phyloP scores from a whole-genome alignment of 1,139 yeast species.

The Protomyces macrosporus region DNA sequence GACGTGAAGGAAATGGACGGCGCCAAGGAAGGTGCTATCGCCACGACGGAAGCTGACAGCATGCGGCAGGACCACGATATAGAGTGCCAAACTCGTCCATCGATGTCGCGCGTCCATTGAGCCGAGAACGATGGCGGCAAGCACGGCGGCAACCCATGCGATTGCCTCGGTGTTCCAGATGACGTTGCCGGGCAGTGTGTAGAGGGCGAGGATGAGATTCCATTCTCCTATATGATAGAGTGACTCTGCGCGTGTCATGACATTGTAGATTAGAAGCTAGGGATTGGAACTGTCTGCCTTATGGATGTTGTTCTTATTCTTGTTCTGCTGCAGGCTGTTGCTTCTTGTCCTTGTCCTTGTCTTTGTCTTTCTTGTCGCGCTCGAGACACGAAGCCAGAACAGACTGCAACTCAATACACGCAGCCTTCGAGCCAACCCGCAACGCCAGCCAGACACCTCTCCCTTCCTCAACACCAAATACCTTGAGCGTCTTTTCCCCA shows the following conservation, averaged over 20 bases:
- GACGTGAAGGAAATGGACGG: neutral
- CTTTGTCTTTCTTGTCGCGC: neutral
- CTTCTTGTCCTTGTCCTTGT: neutral
- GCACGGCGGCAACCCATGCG: neutral
- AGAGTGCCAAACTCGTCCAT: slow-evolving; percentile 18
- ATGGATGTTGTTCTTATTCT: neutral
- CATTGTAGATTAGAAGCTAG: neutral
- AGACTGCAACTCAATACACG: slow-evolving; percentile 6
- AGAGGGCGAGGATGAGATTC: neutral
- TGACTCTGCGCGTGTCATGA: neutral
- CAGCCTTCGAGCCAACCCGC: slow-evolving; percentile 10
- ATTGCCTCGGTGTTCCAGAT: neutral
- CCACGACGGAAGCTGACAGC: neutral
- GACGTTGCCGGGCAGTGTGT: neutral
- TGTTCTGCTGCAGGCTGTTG: neutral
- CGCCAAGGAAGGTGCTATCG: neutral
- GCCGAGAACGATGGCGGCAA: neutral
- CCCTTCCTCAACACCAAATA: slow-evolving; percentile 18
- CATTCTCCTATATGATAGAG: slow-evolving; percentile 15
- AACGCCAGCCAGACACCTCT: slow-evolving; percentile 16
- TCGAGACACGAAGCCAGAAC: neutral
- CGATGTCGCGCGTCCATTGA: slow-evolving; percentile 1
- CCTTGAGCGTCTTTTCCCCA: slow-evolving; percentile 17
- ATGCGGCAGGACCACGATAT: slow-evolving; percentile 12
- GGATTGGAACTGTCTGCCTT: neutral